Base-by-base conservation (phyloP, 495 filamentous ascomycete genomes). In the Chaetomium cochliodes region DNA sequence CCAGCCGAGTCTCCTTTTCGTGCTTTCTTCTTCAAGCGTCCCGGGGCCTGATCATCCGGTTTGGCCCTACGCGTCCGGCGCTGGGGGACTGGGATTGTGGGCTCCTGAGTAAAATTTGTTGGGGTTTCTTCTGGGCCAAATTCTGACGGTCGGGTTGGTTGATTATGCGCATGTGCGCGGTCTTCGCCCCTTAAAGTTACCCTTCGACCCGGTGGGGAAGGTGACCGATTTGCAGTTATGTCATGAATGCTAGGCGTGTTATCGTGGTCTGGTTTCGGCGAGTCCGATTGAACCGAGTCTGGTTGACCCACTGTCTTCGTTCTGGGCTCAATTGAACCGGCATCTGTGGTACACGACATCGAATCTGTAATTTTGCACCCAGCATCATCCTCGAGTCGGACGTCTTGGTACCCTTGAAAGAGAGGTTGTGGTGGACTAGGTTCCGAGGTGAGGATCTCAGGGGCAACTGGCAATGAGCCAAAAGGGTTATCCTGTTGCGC, bases 401-500 rank as follows among this genome's bases (percentile, higher is more conserved):
- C 33, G 9, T 4, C 20, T 57, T 57, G 54, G 16, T 1, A 7
- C 4, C 37, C 41, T 4, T 46, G 9, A n/a, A 4, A 12, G 39
- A 18, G 39, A 23, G 13, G 22, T 42, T 18, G 39, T 44, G 2
- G 44, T 22, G 8, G 18, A 0, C 16, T n/a, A 16, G 58, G 28
- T 8, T 13, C 39, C 51, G 12, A 2, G 4, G 30, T 16, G n/a
- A 16, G 8, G 9, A 20, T 13, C 37, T 25, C 26, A 20, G 20
- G 37, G 11, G 2, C 60, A 11, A 13, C n/a, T 6, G 44, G 52
- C 22, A 50, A 64, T 18, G 30, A 54, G 6, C 64, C 51, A 58
- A 59, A 64, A 15, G 64, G 47, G 18, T 67, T 47, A 28, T 41
- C 57, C 2, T 30, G 28, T 20, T 41, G 33, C n/a, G 3, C 3